These are phyloP conservation scores for Epichloe brachyelytri DNA, from an alignment of 2,329 filamentous ascomycete species.

Conservation along the genomic window DNA sequence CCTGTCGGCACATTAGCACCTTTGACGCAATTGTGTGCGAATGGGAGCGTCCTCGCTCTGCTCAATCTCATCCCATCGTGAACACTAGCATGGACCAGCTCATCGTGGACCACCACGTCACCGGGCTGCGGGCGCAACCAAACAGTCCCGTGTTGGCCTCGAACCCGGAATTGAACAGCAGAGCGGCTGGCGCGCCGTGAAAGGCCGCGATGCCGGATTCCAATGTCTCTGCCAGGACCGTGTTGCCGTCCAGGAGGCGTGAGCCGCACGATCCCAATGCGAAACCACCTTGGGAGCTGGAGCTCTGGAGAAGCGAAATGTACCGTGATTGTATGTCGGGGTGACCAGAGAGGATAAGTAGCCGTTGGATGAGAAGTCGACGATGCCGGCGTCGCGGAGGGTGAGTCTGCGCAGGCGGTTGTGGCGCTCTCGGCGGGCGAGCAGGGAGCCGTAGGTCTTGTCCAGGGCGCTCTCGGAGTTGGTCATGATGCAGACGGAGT, in stretches of 20 bases:
- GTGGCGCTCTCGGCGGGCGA: constrained; percentile 18
- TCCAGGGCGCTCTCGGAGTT: constrained; percentile 13
- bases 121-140: constrained; percentile 43
- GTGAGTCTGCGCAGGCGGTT: constrained; percentile 32
- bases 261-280: constrained; percentile 38
- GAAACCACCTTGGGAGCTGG: constrained; percentile 1
- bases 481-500: constrained; percentile 2
- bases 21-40: constrained; percentile 42
- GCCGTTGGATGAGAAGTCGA: constrained; percentile 68
- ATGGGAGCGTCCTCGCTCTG: constrained; percentile 37
- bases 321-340: constrained; percentile 47
- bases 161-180: constrained; percentile 48
- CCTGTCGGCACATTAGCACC: background rate
- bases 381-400: constrained; percentile 50
- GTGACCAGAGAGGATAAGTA: constrained; percentile 62
- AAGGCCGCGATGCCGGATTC: constrained; percentile 35
- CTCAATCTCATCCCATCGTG: constrained; percentile 64
- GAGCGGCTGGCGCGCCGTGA: constrained; percentile 30
- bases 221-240: constrained; percentile 27
- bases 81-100: constrained; percentile 63
- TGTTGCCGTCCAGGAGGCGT: constrained; percentile 40
- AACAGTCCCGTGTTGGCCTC: constrained; percentile 55
- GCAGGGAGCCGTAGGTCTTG: constrained; percentile 13
- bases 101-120: constrained; percentile 58
- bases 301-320: constrained; percentile 27